These are phyloP conservation scores for Leccinum boreale DNA, from an alignment of 768 basidiomycete genomes.

Conservation along the genomic window DNA sequence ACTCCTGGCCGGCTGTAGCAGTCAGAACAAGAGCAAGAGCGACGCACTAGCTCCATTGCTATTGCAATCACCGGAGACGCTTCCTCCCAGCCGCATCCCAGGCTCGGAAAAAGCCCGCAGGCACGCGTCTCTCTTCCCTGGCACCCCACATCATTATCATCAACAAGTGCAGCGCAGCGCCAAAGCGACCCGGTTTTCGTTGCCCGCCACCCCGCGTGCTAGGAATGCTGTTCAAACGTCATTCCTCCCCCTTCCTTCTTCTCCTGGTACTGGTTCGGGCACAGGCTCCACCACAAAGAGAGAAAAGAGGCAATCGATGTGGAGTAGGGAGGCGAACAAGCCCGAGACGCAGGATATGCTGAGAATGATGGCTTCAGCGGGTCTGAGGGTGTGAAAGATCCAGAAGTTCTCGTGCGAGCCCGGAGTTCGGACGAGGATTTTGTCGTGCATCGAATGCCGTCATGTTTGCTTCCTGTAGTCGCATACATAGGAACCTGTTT, in stretches of 20 bases:
- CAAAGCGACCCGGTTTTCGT: conserved; percentile 15
- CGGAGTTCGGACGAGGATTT: not conserved
- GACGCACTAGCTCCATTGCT: not conserved
- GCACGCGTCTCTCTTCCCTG: conserved; percentile 10
- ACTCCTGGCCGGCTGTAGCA: not conserved
- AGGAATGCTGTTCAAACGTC: not conserved
- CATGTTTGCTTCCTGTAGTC: not conserved
- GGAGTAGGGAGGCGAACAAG: conserved; percentile 16
- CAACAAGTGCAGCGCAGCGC: conserved; percentile 5
- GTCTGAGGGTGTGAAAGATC: not conserved
- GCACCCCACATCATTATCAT: not conserved
- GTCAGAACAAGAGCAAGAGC: not conserved
- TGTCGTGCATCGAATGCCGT: not conserved
- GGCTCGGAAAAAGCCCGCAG: not conserved
- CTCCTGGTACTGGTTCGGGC: not conserved
- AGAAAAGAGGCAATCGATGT: conserved; percentile 17
- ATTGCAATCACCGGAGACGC: not conserved
- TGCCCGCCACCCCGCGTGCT: conserved; percentile 6
- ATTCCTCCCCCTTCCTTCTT: not conserved
- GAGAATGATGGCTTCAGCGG: conserved; percentile 4
- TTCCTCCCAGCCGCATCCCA: not conserved
- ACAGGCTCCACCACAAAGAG: not conserved
- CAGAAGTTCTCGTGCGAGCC: not conserved
- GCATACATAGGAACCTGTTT: not conserved
- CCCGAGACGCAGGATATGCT: conserved; percentile 25